A percentile compares a stretch with the other conserved stretches of the same genome.
Evolutionary conservation across 2,329 filamentous ascomycete genomes (phyloP).

Genomic region (Penicillium brevicompactum): DNA sequence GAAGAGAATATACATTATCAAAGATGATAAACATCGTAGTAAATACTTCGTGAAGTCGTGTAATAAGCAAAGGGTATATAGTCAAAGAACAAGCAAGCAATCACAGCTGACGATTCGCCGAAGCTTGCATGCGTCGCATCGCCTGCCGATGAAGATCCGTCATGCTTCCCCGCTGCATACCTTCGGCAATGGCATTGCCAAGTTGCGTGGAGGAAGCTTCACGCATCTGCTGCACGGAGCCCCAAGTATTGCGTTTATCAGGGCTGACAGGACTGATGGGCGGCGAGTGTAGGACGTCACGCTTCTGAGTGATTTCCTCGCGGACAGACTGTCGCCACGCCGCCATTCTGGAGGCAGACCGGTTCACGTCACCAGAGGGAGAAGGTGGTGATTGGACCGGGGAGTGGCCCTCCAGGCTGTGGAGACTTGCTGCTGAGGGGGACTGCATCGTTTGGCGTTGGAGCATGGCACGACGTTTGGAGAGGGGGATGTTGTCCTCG

Average conservation of each 20-base stretch:
- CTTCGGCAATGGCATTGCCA: slow-evolving; percentile 68
- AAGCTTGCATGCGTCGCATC: slow-evolving; percentile 75
- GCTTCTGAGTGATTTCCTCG: slow-evolving; percentile 56
- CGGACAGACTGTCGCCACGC: slow-evolving; percentile 68
- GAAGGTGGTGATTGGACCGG: slow-evolving; percentile 12
- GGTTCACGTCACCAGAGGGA: slow-evolving; percentile 14
- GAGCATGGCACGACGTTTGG: slow-evolving; percentile 65
- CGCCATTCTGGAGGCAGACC: slow-evolving; percentile 60
- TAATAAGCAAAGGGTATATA: slow-evolving; percentile 16
- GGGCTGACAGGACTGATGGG: slow-evolving; percentile 37
- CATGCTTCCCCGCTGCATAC: slow-evolving; percentile 76
- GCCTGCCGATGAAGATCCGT: slow-evolving; percentile 76
- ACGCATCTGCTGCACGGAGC: slow-evolving; percentile 61
- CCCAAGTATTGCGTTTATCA: slow-evolving; percentile 66
- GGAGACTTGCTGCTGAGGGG: slow-evolving; percentile 56
- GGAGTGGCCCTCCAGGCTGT: slow-evolving; percentile 11
- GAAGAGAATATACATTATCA: slow-evolving; percentile 5
- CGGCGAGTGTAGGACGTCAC: slow-evolving; percentile 31
- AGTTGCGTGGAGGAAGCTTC: slow-evolving; percentile 59
- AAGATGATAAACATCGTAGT: slow-evolving; percentile 5
- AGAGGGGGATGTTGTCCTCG: slow-evolving; percentile 71
- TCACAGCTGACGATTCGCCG: slow-evolving; percentile 47
- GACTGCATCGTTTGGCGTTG: slow-evolving; percentile 52
- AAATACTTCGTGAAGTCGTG: slow-evolving; percentile 7
- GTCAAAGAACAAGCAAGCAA: not conserved